These are phyloP conservation scores for Peronospora belbahrii DNA, from an alignment of 352 stramenopile genomes.

Conservation along the genomic window DNA sequence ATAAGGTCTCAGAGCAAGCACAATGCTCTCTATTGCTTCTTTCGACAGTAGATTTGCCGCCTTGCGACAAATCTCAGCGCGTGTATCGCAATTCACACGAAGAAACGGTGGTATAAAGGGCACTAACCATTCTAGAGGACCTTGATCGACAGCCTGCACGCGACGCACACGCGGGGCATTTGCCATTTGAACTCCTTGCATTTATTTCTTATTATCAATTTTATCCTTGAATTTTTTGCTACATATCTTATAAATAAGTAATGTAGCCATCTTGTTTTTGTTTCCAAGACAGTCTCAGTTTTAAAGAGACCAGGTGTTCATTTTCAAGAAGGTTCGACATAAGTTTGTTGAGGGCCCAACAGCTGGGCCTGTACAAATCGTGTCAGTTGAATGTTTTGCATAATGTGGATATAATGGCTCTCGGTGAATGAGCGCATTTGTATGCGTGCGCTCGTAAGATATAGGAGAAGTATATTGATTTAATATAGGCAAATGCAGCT, in stretches of 20 bases:
- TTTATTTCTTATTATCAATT: conserved; percentile 2
- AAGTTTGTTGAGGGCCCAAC: conserved; percentile 58
- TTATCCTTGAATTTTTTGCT: neutral
- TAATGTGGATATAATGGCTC: conserved; percentile 47
- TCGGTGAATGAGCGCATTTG: conserved; percentile 55
- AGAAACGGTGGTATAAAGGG: conserved; percentile 79
- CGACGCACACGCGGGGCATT: conserved; percentile 8
- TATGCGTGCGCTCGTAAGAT: too few relatives aligned
- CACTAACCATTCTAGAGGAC: conserved; percentile 59
- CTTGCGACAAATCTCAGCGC: conserved; percentile 33
- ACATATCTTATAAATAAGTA: neutral
- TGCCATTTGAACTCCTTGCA: conserved; percentile 5
- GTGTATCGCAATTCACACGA: conserved; percentile 69
- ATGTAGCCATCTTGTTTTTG: conserved; percentile 9
- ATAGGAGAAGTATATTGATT: too few relatives aligned
- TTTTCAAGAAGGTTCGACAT: conserved; percentile 52
- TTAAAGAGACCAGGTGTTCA: conserved; percentile 41
- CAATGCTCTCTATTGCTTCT: conserved; percentile 20
- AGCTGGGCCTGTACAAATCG: conserved; percentile 51
- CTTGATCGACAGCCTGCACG: conserved; percentile 20
- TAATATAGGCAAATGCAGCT: too few relatives aligned
- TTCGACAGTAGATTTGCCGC: conserved; percentile 29
- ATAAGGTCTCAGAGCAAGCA: conserved; percentile 16
- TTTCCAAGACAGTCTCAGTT: conserved; percentile 30
- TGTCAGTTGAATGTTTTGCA: conserved; percentile 50